phyloP scores from a whole-genome alignment of 2,329 filamentous ascomycete genomes.

The Penicillium sp. region DNA sequence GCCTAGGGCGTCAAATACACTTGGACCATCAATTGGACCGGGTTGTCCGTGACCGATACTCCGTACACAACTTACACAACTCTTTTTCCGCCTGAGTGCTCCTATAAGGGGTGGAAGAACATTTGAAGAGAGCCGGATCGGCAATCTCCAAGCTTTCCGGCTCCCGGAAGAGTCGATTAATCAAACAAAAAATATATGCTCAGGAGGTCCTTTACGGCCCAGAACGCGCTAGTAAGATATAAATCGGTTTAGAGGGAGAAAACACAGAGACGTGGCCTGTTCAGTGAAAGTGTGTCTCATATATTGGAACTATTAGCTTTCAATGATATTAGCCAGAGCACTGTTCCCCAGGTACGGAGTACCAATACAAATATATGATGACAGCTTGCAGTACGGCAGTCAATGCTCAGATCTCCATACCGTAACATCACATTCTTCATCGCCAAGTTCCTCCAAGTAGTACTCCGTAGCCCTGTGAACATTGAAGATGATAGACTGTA shows the following conservation, averaged over 20 bases:
- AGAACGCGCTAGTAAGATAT: slow-evolving; percentile 10
- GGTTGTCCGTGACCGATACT: not conserved
- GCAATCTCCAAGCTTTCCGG: slow-evolving; percentile 8
- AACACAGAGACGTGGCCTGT: slow-evolving; percentile 26
- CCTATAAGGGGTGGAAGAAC: slow-evolving; percentile 17
- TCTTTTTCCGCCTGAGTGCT: slow-evolving; percentile 9
- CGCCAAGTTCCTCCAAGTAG: not conserved
- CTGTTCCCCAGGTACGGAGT: not conserved
- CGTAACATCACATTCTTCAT: not conserved
- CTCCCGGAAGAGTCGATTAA: not conserved
- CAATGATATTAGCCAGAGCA: not conserved
- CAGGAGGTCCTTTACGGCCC: slow-evolving; percentile 1
- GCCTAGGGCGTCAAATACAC: not conserved
- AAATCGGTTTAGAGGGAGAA: slow-evolving; percentile 5
- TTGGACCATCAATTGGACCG: not conserved
- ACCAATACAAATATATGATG: not conserved
- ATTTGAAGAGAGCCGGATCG: slow-evolving; percentile 12
- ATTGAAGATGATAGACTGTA: not conserved
- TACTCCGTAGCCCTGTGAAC: not conserved
- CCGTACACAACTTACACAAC: not conserved
- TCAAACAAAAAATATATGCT: not conserved
- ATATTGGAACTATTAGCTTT: not conserved
- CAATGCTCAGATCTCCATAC: not conserved
- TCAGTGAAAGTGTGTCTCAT: slow-evolving; percentile 2
- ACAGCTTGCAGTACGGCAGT: not conserved